A percentile compares a stretch with the other conserved stretches of the same genome.
Evolutionary conservation across 768 basidiomycete species (phyloP).

Genomic region (Gloeophyllum trabeum): DNA sequence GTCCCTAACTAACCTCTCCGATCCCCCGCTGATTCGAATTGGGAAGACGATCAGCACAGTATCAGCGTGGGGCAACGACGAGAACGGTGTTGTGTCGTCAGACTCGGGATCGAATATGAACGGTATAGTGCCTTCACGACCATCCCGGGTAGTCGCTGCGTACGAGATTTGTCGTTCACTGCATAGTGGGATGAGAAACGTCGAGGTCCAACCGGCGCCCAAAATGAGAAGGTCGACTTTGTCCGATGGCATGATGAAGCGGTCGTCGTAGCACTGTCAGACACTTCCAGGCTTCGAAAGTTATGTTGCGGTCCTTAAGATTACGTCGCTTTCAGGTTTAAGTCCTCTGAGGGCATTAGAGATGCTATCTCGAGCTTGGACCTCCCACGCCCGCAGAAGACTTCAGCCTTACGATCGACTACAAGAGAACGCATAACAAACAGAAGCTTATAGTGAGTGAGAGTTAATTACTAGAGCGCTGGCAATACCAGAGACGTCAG

Average conservation of each 20-base stretch:
- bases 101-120: slow-evolving; percentile 44
- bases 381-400: too few species aligned
- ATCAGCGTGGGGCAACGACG: slow-evolving; percentile 35
- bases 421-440: too few species aligned
- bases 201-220: slow-evolving; percentile 57
- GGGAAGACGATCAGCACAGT: slow-evolving; percentile 51
- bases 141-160: slow-evolving; percentile 45
- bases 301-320: too few species aligned
- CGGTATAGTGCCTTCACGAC: slow-evolving; percentile 33
- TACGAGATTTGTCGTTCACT: slow-evolving; percentile 24
- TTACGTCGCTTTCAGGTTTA: too few species aligned
- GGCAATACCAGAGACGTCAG: too few species aligned
- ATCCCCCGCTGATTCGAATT: slow-evolving; percentile 33
- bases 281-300: too few species aligned
- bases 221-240: slow-evolving; percentile 50
- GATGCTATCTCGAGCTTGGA: too few species aligned
- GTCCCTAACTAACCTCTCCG: slow-evolving; percentile 30
- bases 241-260: slow-evolving; percentile 3
- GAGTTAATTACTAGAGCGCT: too few species aligned
- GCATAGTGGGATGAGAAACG: slow-evolving; percentile 48
- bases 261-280: too few species aligned
- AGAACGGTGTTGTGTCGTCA: slow-evolving; percentile 31
- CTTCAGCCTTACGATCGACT: too few species aligned
- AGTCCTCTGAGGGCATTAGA: too few species aligned
- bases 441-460: too few species aligned